These are phyloP conservation scores for Ichthyophthirius multifiliis DNA, from an alignment of 169 alveolate species.

Conservation along the genomic window DNA sequence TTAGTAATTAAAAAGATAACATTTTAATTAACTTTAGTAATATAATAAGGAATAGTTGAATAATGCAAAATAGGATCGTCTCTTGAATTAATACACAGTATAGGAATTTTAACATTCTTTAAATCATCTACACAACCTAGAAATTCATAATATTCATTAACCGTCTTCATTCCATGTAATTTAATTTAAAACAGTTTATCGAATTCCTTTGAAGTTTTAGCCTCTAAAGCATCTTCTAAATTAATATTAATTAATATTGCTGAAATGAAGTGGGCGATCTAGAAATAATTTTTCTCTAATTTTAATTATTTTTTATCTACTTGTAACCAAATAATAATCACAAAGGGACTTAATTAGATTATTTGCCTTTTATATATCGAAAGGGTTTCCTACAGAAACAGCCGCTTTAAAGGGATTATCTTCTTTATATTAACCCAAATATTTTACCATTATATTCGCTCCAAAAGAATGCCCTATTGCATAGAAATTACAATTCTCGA, in stretches of 20 bases:
- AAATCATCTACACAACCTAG: neutral
- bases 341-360: neutral
- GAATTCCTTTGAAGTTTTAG: neutral
- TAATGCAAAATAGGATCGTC: neutral
- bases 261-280: neutral
- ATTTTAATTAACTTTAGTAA: neutral
- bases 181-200: neutral
- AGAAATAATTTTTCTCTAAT: neutral
- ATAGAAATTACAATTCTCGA: neutral
- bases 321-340: neutral
- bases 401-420: neutral
- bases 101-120: slow-evolving; percentile 2
- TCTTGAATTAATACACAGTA: neutral
- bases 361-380: neutral
- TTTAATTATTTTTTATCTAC: neutral
- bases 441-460: slow-evolving; percentile 27
- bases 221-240: neutral
- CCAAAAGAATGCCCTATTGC: slow-evolving; percentile 43
- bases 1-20: neutral
- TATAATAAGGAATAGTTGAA: neutral
- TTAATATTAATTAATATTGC: neutral
- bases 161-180: neutral
- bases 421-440: slow-evolving; percentile 3
- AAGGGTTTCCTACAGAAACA: slow-evolving; percentile 17
- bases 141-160: neutral